Conservation (phyloP, 805 yeast genomes). For the Kuraishia hungarica region DNA sequence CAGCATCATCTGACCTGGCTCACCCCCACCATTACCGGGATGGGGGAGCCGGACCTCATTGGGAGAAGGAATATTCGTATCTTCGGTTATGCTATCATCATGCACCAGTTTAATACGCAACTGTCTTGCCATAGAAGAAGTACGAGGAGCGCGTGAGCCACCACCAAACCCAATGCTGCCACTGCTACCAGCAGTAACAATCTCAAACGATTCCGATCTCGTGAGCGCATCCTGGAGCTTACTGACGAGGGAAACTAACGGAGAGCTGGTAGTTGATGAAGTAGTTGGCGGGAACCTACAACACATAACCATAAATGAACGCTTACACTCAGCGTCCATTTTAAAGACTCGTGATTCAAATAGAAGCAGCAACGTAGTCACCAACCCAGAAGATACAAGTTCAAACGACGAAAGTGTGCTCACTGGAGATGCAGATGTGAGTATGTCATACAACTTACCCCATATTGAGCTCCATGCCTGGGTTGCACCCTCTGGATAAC, state of each 20-base stretch:
- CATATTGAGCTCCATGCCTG: conserved; percentile 27
- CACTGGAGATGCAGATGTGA: conserved; percentile 17
- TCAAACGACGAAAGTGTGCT: conserved; percentile 61
- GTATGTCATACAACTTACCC: conserved; percentile 25
- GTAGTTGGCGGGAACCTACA: conserved; percentile 24
- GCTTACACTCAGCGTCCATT: conserved; percentile 25
- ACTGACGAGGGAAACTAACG: conserved; percentile 37
- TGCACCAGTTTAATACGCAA: conserved; percentile 46
- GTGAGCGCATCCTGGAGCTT: conserved; percentile 68
- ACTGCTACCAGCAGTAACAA: conserved; percentile 37
- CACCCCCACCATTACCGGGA: neutral
- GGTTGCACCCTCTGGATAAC: conserved; percentile 11
- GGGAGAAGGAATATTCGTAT: conserved; percentile 3
- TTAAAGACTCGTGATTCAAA: conserved; percentile 22
- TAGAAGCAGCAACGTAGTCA: conserved; percentile 29
- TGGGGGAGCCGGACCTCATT: neutral
- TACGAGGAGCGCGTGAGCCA: conserved; percentile 19
- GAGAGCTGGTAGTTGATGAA: conserved; percentile 15
- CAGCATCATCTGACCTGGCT: conserved; percentile 24
- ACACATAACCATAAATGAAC: conserved; percentile 36
- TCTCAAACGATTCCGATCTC: conserved; percentile 65
- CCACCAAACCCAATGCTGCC: conserved; percentile 5
- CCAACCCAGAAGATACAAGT: conserved; percentile 58
- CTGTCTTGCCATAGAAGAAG: conserved; percentile 65
- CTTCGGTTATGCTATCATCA: conserved; percentile 24